Evolutionary conservation across 1,284 basidiomycete species (phyloP).

Genomic region (Ustilago tritici): DNA sequence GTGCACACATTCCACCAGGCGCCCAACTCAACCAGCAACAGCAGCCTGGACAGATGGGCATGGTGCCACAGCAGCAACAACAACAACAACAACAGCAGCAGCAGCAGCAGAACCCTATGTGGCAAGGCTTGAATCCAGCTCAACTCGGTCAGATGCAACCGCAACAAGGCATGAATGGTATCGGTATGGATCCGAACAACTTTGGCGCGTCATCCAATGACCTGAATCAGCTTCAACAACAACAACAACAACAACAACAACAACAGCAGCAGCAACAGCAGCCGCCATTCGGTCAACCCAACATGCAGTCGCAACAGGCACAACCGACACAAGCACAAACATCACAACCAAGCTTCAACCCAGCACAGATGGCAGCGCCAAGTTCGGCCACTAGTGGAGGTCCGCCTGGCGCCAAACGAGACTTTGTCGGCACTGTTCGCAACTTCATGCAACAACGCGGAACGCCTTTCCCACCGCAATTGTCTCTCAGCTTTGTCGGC

Average conservation of each 20-base stretch:
- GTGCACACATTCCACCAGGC: slow-evolving; percentile 43
- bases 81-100: slow-evolving; percentile 22
- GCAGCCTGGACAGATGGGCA: slow-evolving; percentile 31
- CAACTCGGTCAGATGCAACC: slow-evolving; percentile 27
- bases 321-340: slow-evolving; percentile 25
- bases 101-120: slow-evolving; percentile 25
- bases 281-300: slow-evolving; percentile 17
- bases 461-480: slow-evolving; percentile 51
- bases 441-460: slow-evolving; percentile 61
- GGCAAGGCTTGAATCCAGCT: slow-evolving; percentile 33
- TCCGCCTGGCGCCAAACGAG: slow-evolving; percentile 37
- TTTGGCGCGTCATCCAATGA: slow-evolving; percentile 26
- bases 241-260: slow-evolving; percentile 22
- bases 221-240: slow-evolving; percentile 12
- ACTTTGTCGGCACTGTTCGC: slow-evolving; percentile 60
- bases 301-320: slow-evolving; percentile 39
- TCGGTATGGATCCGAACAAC: slow-evolving; percentile 25
- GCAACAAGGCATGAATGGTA: slow-evolving; percentile 30
- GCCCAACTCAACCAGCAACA: slow-evolving; percentile 38
- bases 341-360: slow-evolving; percentile 36
- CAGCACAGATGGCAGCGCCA: slow-evolving; percentile 27
- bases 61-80: slow-evolving; percentile 12
- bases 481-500: slow-evolving; percentile 54
- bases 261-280: slow-evolving; percentile 30
- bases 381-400: slow-evolving; percentile 13